Base-by-base conservation (phyloP, 139 green algal genomes). In the Mesotaenium endlicherianum region DNA sequence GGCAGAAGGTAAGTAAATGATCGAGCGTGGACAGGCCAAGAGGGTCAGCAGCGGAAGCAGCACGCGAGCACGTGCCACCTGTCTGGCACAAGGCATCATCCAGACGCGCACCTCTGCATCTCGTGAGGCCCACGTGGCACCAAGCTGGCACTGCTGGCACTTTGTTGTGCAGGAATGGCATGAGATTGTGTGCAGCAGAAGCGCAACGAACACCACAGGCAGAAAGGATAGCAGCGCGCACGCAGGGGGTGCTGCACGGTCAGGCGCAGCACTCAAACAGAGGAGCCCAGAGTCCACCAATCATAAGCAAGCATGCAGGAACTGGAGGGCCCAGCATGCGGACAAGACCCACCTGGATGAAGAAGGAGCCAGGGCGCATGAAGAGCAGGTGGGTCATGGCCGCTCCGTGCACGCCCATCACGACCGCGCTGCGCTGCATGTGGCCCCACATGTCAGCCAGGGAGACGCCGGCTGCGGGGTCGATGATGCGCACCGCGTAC, bases 361-460 rank as follows among this genome's bases (percentile, higher is more conserved):
- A 50, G 5, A 50, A n/a, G 14, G 70, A 36, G 5, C 70, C 70
- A 3, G 70, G 70, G 20, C 70, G 70, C 70, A 78, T 64, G 31
- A 78, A 78, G 70, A 39, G n/a, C 5, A 78, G 41, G 31, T 78
- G 36, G 3, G 20, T 78, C 70, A 78, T 45, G 4, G 70, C 70
- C 70, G 70, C 70, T 4, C 70, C 70, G 70, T 78, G 70, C 70
- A 78, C 70, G 17, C 70, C 70, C 20, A 78, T 45, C 70, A 39
- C 34, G 70, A 78, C 70, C 34, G 39, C 14, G 34, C 26, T 57
- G n/a, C 47, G n/a, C 31, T 78, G 70, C 4, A 78, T n/a, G 3
- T 36, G 36, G 60, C 43, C 36, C 60, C 60, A 72, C 11, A 72
- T 72, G 60, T 5, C 6, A 5, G 6, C 5, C 6, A 72, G 60